Conservation (phyloP, 2,329 filamentous ascomycete species). For the Periglandula ipomoeae region DNA sequence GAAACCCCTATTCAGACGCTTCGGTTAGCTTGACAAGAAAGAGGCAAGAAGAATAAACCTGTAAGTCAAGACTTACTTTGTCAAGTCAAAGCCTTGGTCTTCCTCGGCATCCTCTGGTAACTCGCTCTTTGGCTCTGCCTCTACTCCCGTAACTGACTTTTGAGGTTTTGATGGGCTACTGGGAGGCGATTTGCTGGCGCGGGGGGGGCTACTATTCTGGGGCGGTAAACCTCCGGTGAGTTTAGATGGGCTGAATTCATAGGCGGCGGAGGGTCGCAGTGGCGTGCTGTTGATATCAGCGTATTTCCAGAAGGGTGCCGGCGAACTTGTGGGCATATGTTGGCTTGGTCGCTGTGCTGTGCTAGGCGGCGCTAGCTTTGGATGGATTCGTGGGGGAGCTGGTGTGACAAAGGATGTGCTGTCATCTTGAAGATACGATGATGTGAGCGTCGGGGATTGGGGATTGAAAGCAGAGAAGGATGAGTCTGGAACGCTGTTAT, state of each 20-base stretch:
- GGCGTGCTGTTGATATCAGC: constrained; percentile 69
- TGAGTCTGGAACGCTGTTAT: constrained; percentile 21
- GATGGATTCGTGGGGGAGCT: constrained; percentile 63
- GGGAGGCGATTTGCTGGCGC: constrained; percentile 39
- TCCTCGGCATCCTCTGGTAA: constrained; percentile 29
- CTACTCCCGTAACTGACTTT: constrained; percentile 17
- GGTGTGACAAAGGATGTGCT: constrained; percentile 58
- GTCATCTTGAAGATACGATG: constrained; percentile 54
- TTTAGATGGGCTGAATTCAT: constrained; percentile 53
- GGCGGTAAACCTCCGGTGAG: constrained; percentile 29
- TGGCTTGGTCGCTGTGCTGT: constrained; percentile 75
- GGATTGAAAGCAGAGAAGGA: constrained; percentile 42
- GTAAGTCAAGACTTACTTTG: constrained; percentile 36
- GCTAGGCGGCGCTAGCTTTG: constrained; percentile 67
- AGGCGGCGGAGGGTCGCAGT: constrained; percentile 37
- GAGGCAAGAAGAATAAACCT: neutral
- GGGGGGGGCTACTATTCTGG: constrained; percentile 51
- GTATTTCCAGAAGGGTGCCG: constrained; percentile 84
- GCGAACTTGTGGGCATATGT: constrained; percentile 77
- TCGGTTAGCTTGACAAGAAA: constrained; percentile 13
- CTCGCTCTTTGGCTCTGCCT: constrained; percentile 14
- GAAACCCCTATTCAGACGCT: constrained; percentile 42
- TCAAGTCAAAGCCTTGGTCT: constrained; percentile 48
- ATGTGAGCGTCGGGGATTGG: constrained; percentile 52
- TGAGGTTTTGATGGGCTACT: constrained; percentile 41